Percentiles rank a stretch among this genome's conserved stretches.
phyloP scores from a whole-genome alignment of 768 basidiomycete species.

The Leccinellum luteum region DNA sequence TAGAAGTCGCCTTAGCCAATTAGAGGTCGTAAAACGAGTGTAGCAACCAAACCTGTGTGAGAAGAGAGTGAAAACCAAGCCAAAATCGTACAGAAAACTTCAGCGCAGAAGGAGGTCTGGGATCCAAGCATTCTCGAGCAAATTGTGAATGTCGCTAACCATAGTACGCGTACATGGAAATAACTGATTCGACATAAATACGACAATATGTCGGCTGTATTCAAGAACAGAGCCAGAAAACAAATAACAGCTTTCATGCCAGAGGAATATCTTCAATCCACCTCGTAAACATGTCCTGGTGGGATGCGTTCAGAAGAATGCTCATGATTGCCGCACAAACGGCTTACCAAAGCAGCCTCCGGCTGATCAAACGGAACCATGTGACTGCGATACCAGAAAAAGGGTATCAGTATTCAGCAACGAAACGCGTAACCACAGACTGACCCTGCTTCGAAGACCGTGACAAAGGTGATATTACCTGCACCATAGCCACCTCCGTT shows the following conservation, averaged over 20 bases:
- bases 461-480: constrained; percentile 84
- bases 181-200: background rate
- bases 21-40: background rate
- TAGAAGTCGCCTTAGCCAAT: background rate
- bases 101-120: no score
- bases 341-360: constrained; percentile 72
- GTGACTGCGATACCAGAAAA: constrained; percentile 52
- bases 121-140: background rate
- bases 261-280: constrained; percentile 59
- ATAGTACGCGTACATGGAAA: background rate
- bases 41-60: no score
- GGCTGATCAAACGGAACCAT: constrained; percentile 93
- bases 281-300: constrained; percentile 56
- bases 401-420: constrained; percentile 2
- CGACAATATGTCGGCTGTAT: background rate
- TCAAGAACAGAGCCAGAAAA: background rate
- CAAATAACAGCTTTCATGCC: constrained; percentile 6
- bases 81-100: no score
- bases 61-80: no score
- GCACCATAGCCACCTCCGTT: constrained; percentile 62
- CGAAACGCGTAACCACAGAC: constrained; percentile 20
- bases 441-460: constrained; percentile 77
- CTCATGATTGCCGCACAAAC: background rate
- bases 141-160: background rate
- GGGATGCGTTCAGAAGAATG: background rate